Evolutionary conservation across 139 green algal genomes (phyloP), one percentile per base, ranked within the genome.

Genomic region (Tetraselmis chui): DNA sequence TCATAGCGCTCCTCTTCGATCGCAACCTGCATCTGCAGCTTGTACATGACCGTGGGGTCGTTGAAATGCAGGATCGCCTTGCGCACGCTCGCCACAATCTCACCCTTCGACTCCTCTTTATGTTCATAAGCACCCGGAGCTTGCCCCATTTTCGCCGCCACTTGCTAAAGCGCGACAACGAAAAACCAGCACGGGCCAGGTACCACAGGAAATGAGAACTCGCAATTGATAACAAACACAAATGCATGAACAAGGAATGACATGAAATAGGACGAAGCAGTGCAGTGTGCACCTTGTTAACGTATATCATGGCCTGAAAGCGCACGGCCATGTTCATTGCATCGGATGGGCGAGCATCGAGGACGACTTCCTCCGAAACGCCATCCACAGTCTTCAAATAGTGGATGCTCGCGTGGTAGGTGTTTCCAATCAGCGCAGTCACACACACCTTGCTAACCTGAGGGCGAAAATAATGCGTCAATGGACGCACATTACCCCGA

Each of bases 301-400:
- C 89, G 79, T 93, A 97, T 28, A 97, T 92, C 30, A 91, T 88
- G 1, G 90, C 90, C 2, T 84, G 83, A 81, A 94, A 95, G 32
- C 94, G 89, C 30, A 95, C 85, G 1, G 93, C 93, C 32, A 97
- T 84, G 86, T 97, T 97, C 85, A 97, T 92, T 5, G 94, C 94
- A 76, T 97, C 94, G 59, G 80, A 86, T 1, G 89, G 89, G 0
- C 94, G 86, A 0, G 91, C 88, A 76, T 97, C 94, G 11, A 97
- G 83, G 26, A 94, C 89, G 2, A 97, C 30, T 81, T 93, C 87
- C 22, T 83, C 31, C 22, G 45, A 67, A 18, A 67, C 45, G 18
- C 45, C 45, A 18, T 67, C 18, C 45, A 25, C 45, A 5, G 45
- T 67, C 45, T 67, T 67, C 11, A 67, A 18, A 18, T 67, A 84